Evolutionary conservation across 1,284 basidiomycete genomes (phyloP), one percentile per base, ranked within the genome.

Genomic region (Athelia psychrophila): DNA sequence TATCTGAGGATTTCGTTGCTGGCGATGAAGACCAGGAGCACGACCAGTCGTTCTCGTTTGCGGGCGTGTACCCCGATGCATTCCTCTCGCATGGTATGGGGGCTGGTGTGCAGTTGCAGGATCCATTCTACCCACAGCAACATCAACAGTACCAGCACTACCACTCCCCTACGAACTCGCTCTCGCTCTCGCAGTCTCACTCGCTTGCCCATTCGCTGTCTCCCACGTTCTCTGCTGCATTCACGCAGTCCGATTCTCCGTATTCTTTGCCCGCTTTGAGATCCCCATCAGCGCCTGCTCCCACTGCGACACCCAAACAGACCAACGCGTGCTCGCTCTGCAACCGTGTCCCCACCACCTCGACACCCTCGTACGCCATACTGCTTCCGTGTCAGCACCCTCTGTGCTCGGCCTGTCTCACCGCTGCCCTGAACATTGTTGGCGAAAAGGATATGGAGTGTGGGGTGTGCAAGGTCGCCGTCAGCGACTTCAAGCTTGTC

Each of bases 401-500:
- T 2, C 72, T 91, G 2, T 92, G 89, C 63, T 86, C 88, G 2
- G 77, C 78, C 4, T 92, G 90, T 62, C 74, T 92, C 51, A 91
- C 90, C 1, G 89, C 87, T 50, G 86, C 88, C 3, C 72, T 92
- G 50, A 91, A 92, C 58, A 91, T 91, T 51, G 88, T 91, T 20
- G 88, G 88, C 8, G 89, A 91, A 66, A 91, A 91, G 64, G 85
- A 87, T 56, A 89, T 91, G 81, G 80, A 84, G 54, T 91, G 88
- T 55, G 84, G 86, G 13, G 84, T 88, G 44, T 91, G 88, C 67
- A 83, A 83, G 57, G 68, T 67, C 33, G 78, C 80, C 44, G 87
- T 91, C 23, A 74, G 74, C 30, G 81, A 87, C 63, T 91, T 91
- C 64, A 79, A 81, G 51, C 67, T 91, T 24, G 59, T 76, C 20